Evolutionary conservation across 257 asterid species (phyloP).

Genomic region (Coffea eugenioides): DNA sequence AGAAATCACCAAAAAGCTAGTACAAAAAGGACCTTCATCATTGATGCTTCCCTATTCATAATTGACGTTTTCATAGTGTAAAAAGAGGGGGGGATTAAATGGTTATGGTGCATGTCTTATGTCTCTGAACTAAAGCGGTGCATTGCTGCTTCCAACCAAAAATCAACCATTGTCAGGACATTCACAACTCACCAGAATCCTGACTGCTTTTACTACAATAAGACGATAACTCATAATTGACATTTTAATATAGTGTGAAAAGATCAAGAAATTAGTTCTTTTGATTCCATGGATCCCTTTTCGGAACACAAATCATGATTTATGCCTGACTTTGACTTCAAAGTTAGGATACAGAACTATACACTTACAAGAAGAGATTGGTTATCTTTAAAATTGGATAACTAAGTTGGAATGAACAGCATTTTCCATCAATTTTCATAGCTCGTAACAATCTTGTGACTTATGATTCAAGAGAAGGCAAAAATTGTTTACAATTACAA

Average conservation of each 20-base stretch:
- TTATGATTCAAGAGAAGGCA: neutral
- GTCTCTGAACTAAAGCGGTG: neutral
- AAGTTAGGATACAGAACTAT: too few species aligned
- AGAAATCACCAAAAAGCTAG: slow-evolving; percentile 19
- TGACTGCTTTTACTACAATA: neutral
- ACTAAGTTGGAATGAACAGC: neutral
- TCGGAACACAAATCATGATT: too few species aligned
- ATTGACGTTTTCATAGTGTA: slow-evolving; percentile 1
- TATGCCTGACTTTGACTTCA: too few species aligned
- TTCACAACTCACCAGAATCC: neutral
- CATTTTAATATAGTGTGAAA: neutral
- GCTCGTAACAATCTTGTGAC: neutral
- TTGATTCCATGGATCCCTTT: too few species aligned
- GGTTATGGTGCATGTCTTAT: neutral
- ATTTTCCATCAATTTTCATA: neutral
- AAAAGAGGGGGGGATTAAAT: neutral
- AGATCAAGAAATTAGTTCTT: too few species aligned
- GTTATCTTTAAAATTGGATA: neutral
- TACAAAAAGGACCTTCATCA: slow-evolving; percentile 4
- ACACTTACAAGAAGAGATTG: too few species aligned
- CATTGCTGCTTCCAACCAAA: neutral
- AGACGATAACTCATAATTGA: neutral
- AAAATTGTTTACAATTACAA: too few species aligned
- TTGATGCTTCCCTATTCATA: slow-evolving; percentile 9
- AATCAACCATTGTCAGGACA: neutral